Evolutionary conservation across 2,329 filamentous ascomycete genomes (phyloP).

Genomic region (Dactylonectria estremocensis): DNA sequence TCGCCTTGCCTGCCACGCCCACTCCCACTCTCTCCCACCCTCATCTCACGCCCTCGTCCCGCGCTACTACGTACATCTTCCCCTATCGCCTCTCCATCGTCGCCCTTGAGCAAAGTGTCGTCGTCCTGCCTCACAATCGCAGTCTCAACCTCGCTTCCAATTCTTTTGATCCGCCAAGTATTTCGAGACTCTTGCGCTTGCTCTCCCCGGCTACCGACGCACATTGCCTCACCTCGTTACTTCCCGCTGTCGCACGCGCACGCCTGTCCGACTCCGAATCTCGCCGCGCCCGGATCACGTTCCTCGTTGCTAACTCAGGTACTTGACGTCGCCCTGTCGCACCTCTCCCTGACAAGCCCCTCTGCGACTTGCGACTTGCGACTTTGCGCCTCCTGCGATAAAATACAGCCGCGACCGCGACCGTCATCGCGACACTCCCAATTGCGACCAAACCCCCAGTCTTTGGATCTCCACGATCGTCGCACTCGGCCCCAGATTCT

Average conservation of each 20-base stretch:
- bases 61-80: slow-evolving; percentile 16
- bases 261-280: slow-evolving; percentile 15
- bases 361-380: slow-evolving; percentile 7
- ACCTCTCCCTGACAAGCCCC: slow-evolving; percentile 13
- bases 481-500: slow-evolving; percentile 40
- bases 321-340: slow-evolving; percentile 25
- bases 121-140: slow-evolving; percentile 16
- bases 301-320: slow-evolving; percentile 24
- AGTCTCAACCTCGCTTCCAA: slow-evolving; percentile 10
- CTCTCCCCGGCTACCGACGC: not conserved
- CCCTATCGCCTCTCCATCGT: slow-evolving; percentile 25
- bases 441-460: slow-evolving; percentile 37
- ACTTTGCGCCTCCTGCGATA: slow-evolving; percentile 18
- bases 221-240: slow-evolving; percentile 7
- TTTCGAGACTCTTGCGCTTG: slow-evolving; percentile 10
- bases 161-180: slow-evolving; percentile 13
- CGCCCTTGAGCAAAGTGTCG: slow-evolving; percentile 11
- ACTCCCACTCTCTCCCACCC: slow-evolving; percentile 21
- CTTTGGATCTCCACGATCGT: slow-evolving; percentile 41
- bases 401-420: slow-evolving; percentile 20
- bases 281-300: slow-evolving; percentile 21
- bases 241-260: slow-evolving; percentile 17
- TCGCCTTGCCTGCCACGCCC: slow-evolving; percentile 20
- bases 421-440: slow-evolving; percentile 34
- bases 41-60: slow-evolving; percentile 32